Evolutionary conservation across 331 rosid species (phyloP).

Genomic region (Rosa hybrid): DNA sequence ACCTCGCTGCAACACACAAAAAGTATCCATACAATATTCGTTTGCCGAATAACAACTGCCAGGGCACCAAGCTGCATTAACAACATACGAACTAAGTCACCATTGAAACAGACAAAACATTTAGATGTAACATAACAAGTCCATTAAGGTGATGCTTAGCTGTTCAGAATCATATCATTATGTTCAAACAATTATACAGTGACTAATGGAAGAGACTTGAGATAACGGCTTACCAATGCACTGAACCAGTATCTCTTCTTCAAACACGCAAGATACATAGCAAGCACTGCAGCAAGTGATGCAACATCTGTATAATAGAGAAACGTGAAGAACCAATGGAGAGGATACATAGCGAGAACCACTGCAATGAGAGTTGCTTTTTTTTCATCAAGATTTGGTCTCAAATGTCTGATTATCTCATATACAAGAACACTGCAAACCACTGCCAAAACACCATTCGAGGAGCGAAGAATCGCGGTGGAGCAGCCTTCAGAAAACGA

Average conservation of each 20-base stretch:
- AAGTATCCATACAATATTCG: constrained; percentile 87
- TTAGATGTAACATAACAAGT: not conserved
- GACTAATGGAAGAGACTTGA: not conserved
- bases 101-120: not conserved
- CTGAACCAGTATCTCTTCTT: constrained; percentile 80
- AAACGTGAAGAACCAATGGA: constrained; percentile 93
- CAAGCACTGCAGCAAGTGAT: constrained; percentile 76
- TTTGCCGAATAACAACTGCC: constrained; percentile 82
- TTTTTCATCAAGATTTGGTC: constrained; percentile 66
- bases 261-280: constrained; percentile 79
- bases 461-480: constrained; percentile 59
- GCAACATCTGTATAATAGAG: constrained; percentile 95
- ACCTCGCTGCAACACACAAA: constrained; percentile 77
- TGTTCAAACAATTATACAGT: not conserved
- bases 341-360: constrained; percentile 75
- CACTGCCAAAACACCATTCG: constrained; percentile 67
- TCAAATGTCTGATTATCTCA: constrained; percentile 68
- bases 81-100: constrained; percentile 21
- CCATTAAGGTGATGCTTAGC: not conserved
- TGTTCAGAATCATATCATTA: not conserved
- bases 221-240: constrained; percentile 66
- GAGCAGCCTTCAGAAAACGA: constrained; percentile 73
- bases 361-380: constrained; percentile 60
- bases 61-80: constrained; percentile 63
- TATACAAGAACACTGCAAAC: constrained; percentile 63